phyloP scores from a whole-genome alignment of 2,329 filamentous ascomycete genomes.

The Phyllosticta paracitricarpa region DNA sequence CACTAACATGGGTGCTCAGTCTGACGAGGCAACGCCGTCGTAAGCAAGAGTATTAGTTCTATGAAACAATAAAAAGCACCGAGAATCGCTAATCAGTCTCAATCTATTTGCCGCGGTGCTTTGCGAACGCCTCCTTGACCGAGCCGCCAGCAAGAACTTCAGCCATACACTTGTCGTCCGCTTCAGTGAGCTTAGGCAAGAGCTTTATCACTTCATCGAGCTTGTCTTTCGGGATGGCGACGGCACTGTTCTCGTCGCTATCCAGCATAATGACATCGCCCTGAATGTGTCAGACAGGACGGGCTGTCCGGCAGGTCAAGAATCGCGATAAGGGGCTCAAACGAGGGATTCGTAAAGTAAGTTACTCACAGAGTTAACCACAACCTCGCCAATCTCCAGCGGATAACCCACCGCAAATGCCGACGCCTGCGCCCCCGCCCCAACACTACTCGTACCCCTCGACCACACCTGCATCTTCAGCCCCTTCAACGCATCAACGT shows the following conservation, averaged over 20 bases:
- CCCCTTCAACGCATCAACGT: conserved; percentile 49
- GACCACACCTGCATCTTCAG: conserved; percentile 45
- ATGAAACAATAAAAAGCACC: too few relatives aligned
- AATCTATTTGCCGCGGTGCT: conserved; percentile 28
- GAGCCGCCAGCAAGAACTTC: conserved; percentile 54
- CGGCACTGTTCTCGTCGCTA: conserved; percentile 54
- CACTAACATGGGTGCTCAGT: too few relatives aligned
- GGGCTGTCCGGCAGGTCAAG: background rate
- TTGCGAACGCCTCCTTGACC: conserved; percentile 57
- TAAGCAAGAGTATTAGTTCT: too few relatives aligned
- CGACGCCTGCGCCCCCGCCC: conserved; percentile 46
- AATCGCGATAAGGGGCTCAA: background rate
- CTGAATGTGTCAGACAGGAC: conserved; percentile 16
- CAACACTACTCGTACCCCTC: conserved; percentile 47
- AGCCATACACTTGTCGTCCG: conserved; percentile 36
- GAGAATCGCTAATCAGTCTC: background rate
- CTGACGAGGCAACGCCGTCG: too few relatives aligned
- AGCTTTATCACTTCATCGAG: conserved; percentile 51
- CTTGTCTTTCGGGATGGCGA: conserved; percentile 54
- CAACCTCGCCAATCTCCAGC: conserved; percentile 25
- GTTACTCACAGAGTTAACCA: conserved; percentile 22
- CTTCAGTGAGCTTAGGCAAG: conserved; percentile 39
- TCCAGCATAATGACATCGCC: conserved; percentile 65
- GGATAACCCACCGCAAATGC: conserved; percentile 43
- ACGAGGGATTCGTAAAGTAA: background rate